A percentile compares a stretch with the other conserved stretches of the same genome.
Evolutionary conservation across 495 filamentous ascomycete species (phyloP).

Genomic region (Platismatia glauca): DNA sequence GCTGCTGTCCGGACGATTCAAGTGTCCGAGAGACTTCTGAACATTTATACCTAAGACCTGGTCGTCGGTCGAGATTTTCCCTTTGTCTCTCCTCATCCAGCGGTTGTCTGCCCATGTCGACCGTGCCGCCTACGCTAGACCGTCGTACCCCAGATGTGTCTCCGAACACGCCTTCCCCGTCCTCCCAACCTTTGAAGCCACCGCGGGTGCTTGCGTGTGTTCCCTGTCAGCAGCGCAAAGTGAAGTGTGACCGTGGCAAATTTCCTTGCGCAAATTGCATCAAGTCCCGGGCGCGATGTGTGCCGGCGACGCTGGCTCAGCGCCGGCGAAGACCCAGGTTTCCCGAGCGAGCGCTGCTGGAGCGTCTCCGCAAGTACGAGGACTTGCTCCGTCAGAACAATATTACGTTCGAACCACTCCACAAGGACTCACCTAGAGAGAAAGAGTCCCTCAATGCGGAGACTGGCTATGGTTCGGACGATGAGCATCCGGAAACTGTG

Average conservation of each 20-base stretch:
- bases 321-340: conserved; percentile 43
- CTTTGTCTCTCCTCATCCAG: too few species aligned
- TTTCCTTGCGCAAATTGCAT: conserved; percentile 47
- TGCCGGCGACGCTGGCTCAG: conserved; percentile 35
- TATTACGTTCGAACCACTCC: conserved; percentile 45
- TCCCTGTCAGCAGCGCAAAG: conserved; percentile 49
- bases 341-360: conserved; percentile 46
- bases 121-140: conserved; percentile 11
- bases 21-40: neutral
- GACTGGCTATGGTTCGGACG: conserved; percentile 25
- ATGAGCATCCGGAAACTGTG: conserved; percentile 19
- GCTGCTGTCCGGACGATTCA: neutral
- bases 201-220: conserved; percentile 48
- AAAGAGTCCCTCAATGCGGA: conserved; percentile 20
- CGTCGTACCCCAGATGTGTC: conserved; percentile 13
- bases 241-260: conserved; percentile 48
- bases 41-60: neutral
- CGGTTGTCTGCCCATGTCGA: neutral
- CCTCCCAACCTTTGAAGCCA: conserved; percentile 24
- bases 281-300: conserved; percentile 35
- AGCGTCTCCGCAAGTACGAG: conserved; percentile 45
- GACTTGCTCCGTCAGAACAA: conserved; percentile 42
- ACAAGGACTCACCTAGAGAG: conserved; percentile 25
- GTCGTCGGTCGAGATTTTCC: too few species aligned
- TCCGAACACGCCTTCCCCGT: conserved; percentile 1